Percentiles rank a stretch among this genome's conserved stretches.
Evolutionary conservation across 2,329 filamentous ascomycete species (phyloP).

Genomic region (Verticillium isaacii): DNA sequence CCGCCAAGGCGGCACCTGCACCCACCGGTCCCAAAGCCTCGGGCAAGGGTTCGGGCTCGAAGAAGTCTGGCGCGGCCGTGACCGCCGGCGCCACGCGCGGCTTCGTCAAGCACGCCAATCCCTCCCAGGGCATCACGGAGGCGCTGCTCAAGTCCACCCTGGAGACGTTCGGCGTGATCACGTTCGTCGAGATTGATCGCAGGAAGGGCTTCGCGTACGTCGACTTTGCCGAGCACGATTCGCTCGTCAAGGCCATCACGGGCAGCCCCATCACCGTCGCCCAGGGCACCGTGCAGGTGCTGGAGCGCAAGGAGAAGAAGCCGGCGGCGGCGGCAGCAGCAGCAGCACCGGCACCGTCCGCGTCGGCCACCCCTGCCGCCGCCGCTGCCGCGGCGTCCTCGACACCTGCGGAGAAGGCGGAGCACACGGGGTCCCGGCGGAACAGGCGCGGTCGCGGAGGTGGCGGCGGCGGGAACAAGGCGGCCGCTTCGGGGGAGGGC

Average conservation of each 20-base stretch:
- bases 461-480: conserved; percentile 8
- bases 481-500: conserved; percentile 1
- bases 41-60: conserved; percentile 14
- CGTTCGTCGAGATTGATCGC: conserved; percentile 85
- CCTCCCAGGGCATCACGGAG: conserved; percentile 89
- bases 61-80: conserved; percentile 24
- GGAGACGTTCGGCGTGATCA: conserved; percentile 66
- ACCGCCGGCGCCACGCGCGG: conserved; percentile 55
- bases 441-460: conserved; percentile 18
- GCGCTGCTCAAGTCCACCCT: conserved; percentile 70
- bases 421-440: conserved; percentile 11
- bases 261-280: conserved; percentile 79
- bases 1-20: conserved; percentile 4
- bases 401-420: conserved; percentile 3
- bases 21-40: conserved; percentile 19
- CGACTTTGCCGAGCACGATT: conserved; percentile 72
- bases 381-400: conserved; percentile 3
- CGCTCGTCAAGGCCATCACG: conserved; percentile 71
- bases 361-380: background rate
- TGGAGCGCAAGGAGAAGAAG: conserved; percentile 70
- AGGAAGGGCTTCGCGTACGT: conserved; percentile 94
- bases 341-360: background rate
- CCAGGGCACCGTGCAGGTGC: conserved; percentile 79
- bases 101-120: conserved; percentile 79
- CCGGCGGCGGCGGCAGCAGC: conserved; percentile 12